Evolutionary conservation across 805 yeast species (phyloP), one percentile per base, ranked within the genome.

Genomic region (Ogataea pignaliae): DNA sequence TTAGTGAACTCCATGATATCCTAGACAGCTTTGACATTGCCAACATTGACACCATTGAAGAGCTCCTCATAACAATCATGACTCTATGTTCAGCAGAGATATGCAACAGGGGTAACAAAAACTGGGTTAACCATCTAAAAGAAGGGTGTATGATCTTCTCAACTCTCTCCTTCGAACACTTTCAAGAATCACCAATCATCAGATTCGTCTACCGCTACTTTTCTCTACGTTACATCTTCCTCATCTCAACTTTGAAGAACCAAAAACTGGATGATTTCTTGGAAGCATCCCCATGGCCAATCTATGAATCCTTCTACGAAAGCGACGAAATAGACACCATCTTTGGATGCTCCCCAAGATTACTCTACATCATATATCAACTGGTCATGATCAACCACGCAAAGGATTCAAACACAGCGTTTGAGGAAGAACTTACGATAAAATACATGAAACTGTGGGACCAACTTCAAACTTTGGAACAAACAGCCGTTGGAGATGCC

Each of bases 341-440:
- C 54, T 51, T 55, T 42, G 64, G 65, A 5, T 59, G 64, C 44
- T 57, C 64, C 1, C 64, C 64, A 8, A 39, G 51, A 34, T 41
- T 61, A n/a, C 31, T 59, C 1, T 37, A 47, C 34, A 34, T 51
- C 9, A 55, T 59, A n/a, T 49, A 53, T 36, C 36, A 53, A n/a
- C 42, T 54, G 1, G 47, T 55, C 10, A 40, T 42, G 15, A 42
- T 52, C 3, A 50, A 48, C 29, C 45, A 53, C 28, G 6, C 30
- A 3, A 30, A 32, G 15, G 47, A 48, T 8, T 29, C 14, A 10
- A 29, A 15, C 4, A 10, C n/a, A 10, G 29, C 45, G 14, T 18
- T 16, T 5, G 15, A 31, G 8, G 37, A 43, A 6, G 18, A 21
- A n/a, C 37, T 48, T 10, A 34, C 35, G 10, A 29, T 15, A 3